Percentiles rank a stretch among this genome's conserved stretches.
phyloP scores from a whole-genome alignment of 345 rosid genomes.

The Moringa oleifera region DNA sequence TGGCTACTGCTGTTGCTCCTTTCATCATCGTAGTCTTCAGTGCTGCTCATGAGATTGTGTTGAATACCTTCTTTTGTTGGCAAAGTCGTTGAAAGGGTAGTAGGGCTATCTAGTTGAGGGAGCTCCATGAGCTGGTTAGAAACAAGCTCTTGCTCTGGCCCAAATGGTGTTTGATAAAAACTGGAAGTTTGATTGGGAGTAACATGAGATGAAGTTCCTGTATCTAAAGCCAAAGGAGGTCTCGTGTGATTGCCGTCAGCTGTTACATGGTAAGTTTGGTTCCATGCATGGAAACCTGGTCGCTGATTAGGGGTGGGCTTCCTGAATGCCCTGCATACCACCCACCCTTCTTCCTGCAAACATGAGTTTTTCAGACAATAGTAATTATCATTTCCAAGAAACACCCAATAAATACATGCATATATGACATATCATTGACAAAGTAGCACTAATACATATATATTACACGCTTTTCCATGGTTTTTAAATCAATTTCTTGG shows the following conservation, averaged over 20 bases:
- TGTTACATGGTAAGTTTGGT: conserved; percentile 37
- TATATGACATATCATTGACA: no score
- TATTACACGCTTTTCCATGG: no score
- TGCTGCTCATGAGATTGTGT: neutral
- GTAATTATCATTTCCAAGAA: no score
- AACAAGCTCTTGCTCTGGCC: conserved; percentile 20
- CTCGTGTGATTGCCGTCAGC: conserved; percentile 16
- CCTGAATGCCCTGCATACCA: conserved; percentile 86
- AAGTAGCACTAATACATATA: no score
- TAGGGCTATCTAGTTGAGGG: conserved; percentile 69
- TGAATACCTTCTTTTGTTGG: conserved; percentile 19
- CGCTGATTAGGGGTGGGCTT: conserved; percentile 80
- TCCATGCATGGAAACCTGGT: conserved; percentile 69
- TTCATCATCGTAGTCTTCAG: conserved; percentile 38
- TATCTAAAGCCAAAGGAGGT: conserved; percentile 19
- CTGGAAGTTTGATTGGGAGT: conserved; percentile 16
- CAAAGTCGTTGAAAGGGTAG: conserved; percentile 42
- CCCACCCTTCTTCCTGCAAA: conserved; percentile 99
- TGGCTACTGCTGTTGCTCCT: conserved; percentile 27
- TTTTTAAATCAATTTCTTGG: no score
- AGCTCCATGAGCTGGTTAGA: conserved; percentile 41
- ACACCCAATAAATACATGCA: no score
- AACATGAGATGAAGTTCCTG: neutral
- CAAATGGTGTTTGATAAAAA: conserved; percentile 16
- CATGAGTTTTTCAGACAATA: no score